Percentiles rank a stretch among this genome's conserved stretches.
Conservation (phyloP, 1,284 basidiomycete species). For the Moesziomyces sp. region DNA sequence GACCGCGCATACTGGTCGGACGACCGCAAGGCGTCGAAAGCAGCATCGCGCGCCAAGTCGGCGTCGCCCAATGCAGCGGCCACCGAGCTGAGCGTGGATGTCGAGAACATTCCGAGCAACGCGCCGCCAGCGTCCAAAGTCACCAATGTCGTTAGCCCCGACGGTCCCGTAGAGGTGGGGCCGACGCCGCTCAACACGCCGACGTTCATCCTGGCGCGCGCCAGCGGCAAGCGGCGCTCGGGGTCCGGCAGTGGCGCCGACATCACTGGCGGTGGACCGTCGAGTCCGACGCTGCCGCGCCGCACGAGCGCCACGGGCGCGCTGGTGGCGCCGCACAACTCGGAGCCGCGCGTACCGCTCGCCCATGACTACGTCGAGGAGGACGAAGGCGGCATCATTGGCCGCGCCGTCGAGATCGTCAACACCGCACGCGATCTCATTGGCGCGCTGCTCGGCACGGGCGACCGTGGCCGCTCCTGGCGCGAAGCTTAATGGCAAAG, state of each 20-base stretch:
- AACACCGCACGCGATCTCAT: slow-evolving; percentile 66
- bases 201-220: slow-evolving; percentile 53
- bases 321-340: slow-evolving; percentile 57
- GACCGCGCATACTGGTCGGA: slow-evolving; percentile 51
- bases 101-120: slow-evolving; percentile 60
- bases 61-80: slow-evolving; percentile 23
- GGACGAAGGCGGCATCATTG: slow-evolving; percentile 64
- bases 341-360: slow-evolving; percentile 60
- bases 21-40: slow-evolving; percentile 33
- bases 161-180: slow-evolving; percentile 44
- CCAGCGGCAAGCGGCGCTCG: slow-evolving; percentile 43
- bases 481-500: slow-evolving; percentile 25
- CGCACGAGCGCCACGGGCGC: slow-evolving; percentile 60
- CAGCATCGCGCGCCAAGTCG: slow-evolving; percentile 27
- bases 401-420: slow-evolving; percentile 64
- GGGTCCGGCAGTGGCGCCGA: slow-evolving; percentile 37
- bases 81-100: slow-evolving; percentile 53
- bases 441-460: slow-evolving; percentile 55
- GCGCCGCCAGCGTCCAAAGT: slow-evolving; percentile 21
- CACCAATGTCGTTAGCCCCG: slow-evolving; percentile 24
- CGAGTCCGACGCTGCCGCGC: slow-evolving; percentile 51
- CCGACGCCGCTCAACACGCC: slow-evolving; percentile 66
- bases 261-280: slow-evolving; percentile 37
- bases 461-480: slow-evolving; percentile 49
- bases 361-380: slow-evolving; percentile 66